Percentiles rank a stretch among this genome's conserved stretches.
These are phyloP conservation scores for Glycine latifolia DNA, from an alignment of 306 rosid genomes.

Conservation along the genomic window DNA sequence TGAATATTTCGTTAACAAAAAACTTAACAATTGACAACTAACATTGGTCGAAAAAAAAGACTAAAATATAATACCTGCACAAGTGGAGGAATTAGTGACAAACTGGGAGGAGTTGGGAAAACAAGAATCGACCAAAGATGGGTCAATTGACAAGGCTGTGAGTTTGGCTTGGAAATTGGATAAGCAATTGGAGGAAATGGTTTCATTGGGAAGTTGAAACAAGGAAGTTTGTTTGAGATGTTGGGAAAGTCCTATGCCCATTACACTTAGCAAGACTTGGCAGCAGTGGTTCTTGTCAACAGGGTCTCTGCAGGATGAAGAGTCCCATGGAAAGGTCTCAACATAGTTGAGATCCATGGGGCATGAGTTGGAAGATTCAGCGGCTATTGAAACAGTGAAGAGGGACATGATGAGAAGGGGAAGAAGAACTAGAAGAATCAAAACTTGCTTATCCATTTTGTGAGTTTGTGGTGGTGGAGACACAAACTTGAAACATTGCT, in stretches of 20 bases:
- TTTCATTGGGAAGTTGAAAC: conserved; percentile 64
- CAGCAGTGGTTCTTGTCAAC: conserved; percentile 62
- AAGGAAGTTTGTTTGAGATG: conserved; percentile 66
- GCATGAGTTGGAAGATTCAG: conserved; percentile 50
- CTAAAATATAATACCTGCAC: conserved; percentile 61
- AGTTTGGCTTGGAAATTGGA: conserved; percentile 54
- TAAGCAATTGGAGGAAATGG: conserved; percentile 68
- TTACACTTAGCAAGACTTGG: conserved; percentile 71
- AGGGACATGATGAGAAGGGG: background rate
- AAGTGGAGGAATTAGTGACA: conserved; percentile 52
- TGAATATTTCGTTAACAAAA: too few relatives aligned
- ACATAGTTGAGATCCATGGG: conserved; percentile 81
- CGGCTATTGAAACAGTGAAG: background rate
- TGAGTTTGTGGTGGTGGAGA: background rate
- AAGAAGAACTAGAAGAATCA: background rate
- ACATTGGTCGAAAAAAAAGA: too few relatives aligned
- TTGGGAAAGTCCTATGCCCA: conserved; percentile 77
- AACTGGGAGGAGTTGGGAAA: conserved; percentile 60
- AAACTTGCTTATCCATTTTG: conserved; percentile 39
- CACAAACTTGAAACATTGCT: background rate
- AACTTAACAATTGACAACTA: too few relatives aligned
- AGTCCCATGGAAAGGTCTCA: conserved; percentile 77
- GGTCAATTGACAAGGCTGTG: conserved; percentile 45
- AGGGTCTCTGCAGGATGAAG: conserved; percentile 59
- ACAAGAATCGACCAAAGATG: conserved; percentile 59